Base-by-base conservation (phyloP, 108 stramenopile genomes). In the Skeletonema grethae region DNA sequence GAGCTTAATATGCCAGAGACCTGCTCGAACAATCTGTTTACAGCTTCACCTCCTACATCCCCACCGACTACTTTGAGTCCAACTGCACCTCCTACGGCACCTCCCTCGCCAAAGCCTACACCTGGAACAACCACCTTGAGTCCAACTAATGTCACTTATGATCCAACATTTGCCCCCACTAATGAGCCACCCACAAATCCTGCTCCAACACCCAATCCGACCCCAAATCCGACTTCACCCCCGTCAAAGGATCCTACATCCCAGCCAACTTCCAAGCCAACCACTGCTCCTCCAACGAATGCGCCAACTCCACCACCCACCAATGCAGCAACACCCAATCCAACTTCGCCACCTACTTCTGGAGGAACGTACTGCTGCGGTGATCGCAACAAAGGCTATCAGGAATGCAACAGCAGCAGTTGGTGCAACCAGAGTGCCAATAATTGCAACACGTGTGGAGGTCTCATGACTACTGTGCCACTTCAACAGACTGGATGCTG, bases 1-100 rank as follows among this genome's bases (percentile, higher is more conserved):
- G 67, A 76, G 36, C 38, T 13, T 18, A 63, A 20, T 30, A 76
- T 76, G 75, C 75, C 73, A 36, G 61, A 32, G 9, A 76, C 75
- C 36, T 76, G 75, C 53, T 29, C 58, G 22, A 69, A 48, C 29
- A 76, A 76, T 63, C 5, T 35, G 0, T 59, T 18, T 29, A 59
- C 58, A 25, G 24, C 4, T 7, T 7, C 20, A 24, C 55, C 55
- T 22, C 20, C 55, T 12, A 56, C 55, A 8, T 25, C n/a, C n/a
- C n/a, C n/a, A n/a, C n/a, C n/a, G n/a, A n/a, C n/a, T n/a, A n/a
- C n/a, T n/a, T n/a, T n/a, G n/a, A n/a, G n/a, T n/a, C n/a, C n/a
- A n/a, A n/a, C n/a, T n/a, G n/a, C n/a, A n/a, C n/a, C n/a, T n/a
- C n/a, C n/a, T n/a, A n/a, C n/a, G n/a, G n/a, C n/a, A n/a, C n/a